These are phyloP conservation scores for Teunomyces funiuensis DNA, from an alignment of 805 yeast genomes.

Conservation along the genomic window DNA sequence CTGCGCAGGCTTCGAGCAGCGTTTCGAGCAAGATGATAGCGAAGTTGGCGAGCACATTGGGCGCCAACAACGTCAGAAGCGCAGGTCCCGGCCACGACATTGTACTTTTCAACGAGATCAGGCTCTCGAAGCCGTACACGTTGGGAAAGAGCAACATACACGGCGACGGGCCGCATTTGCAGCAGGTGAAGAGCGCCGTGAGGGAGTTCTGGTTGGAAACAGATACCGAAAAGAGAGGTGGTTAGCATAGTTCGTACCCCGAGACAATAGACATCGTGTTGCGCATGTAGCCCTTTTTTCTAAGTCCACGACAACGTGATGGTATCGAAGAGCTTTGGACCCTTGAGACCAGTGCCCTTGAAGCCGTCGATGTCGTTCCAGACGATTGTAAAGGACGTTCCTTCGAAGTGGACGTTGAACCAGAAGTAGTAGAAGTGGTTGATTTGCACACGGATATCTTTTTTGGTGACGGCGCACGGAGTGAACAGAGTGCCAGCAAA, in stretches of 20 bases:
- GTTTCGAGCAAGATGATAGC: constrained; percentile 18
- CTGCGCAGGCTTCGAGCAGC: constrained; percentile 6
- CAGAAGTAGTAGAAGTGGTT: constrained; percentile 25
- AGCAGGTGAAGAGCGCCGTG: constrained; percentile 23
- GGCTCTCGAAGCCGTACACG: constrained; percentile 39
- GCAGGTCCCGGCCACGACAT: constrained; percentile 28
- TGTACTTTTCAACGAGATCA: constrained; percentile 35
- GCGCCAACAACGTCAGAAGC: constrained; percentile 28
- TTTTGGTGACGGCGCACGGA: neutral
- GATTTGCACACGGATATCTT: constrained; percentile 7
- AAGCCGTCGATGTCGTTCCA: constrained; percentile 63
- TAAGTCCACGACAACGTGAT: neutral
- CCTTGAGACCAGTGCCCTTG: constrained; percentile 58
- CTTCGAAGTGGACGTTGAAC: constrained; percentile 31
- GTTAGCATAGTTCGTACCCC: constrained; percentile 9
- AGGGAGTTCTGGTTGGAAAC: constrained; percentile 29
- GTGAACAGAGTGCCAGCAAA: neutral
- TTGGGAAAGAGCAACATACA: constrained; percentile 26
- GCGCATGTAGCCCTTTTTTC: no score
- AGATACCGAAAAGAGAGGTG: constrained; percentile 28
- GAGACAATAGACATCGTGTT: neutral
- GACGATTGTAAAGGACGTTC: neutral
- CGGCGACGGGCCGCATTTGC: constrained; percentile 18
- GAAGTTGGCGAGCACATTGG: constrained; percentile 19
- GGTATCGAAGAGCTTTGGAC: constrained; percentile 44